Base-by-base conservation (phyloP, 805 yeast genomes). In the Candida gorgasii region DNA sequence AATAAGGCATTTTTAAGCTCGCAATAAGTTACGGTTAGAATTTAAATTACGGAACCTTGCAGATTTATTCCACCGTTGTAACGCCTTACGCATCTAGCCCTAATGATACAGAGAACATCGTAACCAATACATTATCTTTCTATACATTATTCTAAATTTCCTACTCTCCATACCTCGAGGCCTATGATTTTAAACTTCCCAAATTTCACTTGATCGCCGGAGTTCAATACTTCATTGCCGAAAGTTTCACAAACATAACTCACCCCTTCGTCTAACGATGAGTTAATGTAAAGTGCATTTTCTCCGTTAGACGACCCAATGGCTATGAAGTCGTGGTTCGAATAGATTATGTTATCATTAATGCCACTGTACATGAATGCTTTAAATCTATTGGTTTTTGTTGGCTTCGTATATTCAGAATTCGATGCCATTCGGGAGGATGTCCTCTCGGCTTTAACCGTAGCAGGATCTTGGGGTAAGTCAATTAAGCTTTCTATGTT, bases 261-360 rank as follows among this genome's bases (percentile, higher is more conserved):
- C 0, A 89, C 90, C 2, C 98, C 99, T 41, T 75, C 74, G 43
- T 76, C 67, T 31, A 92, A 71, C 32, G 82, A 79, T 42, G 80
- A 82, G 57, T 88, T 96, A 11, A 89, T 69, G 89, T 95, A 92
- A 12, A 93, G 68, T 0, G 97, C 98, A 62, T 89, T 89, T 55
- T 86, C 88, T 2, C 97, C 97, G 52, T 84, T 84, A 1, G 97
- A 95, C 0, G 95, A 92, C 1, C 98, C 99, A 52, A 93, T 74
- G 15, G 96, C 83, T 23, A 93, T 67, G 55, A 81, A 89, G 18
- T 78, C 73, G 46, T 80, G 79, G 33, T 89, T 86, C 43, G 96
- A 87, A 58, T 86, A 88, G 13, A 92, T 80, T 33, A 87, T 76
- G 61, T 82, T 90, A 57, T 89, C 96, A 60, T 93, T 92, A 36